Evolutionary conservation across 352 stramenopile species (phyloP), one percentile per base, ranked within the genome.

Genomic region (Vaucheria bursata): DNA sequence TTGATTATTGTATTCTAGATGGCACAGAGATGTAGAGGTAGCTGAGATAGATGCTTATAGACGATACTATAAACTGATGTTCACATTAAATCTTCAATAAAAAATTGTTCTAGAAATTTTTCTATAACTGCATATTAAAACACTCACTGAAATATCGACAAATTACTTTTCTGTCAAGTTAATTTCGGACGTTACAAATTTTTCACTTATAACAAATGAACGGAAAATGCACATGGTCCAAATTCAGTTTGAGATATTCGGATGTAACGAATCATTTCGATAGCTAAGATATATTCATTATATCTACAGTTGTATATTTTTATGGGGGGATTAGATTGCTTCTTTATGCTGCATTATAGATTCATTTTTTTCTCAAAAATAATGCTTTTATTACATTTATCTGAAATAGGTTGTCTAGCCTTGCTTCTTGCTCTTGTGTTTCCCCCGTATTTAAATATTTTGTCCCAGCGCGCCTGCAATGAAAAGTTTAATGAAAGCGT

Each of bases 361-460:
- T 8, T 25, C 18, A 29, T 75, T 33, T 37, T 18, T 1, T 75
- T 32, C 18, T 76, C 4, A 12, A 7, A 74, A 5, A 18, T 68
- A 33, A 8, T 37, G 71, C 34, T 37, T 34, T 35, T 40, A 32
- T 59, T 34, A 34, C 53, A 31, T 2, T 2, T 34, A 2, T 2
- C 2, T 2, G 6, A 2, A 2, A 2, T 34, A 80, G 75, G 75
- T 25, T 75, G 69, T 38, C 65, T 81, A 37, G 71, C 76, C 29
- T 45, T 81, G 31, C 36, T 81, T 1, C 74, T 81, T 31, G 76
- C 76, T 3, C 76, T 81, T 33, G 76, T 81, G 18, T 59, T 81
- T 18, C 76, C 76, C 31, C 69, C 70, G 35, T 81, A 81, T 65
- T n/a, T 81, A 5, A 79, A 74, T 49, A 34, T 78, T 38, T 7